Conservation (phyloP, 1,284 basidiomycete species). For the Leccinum solheimii region DNA sequence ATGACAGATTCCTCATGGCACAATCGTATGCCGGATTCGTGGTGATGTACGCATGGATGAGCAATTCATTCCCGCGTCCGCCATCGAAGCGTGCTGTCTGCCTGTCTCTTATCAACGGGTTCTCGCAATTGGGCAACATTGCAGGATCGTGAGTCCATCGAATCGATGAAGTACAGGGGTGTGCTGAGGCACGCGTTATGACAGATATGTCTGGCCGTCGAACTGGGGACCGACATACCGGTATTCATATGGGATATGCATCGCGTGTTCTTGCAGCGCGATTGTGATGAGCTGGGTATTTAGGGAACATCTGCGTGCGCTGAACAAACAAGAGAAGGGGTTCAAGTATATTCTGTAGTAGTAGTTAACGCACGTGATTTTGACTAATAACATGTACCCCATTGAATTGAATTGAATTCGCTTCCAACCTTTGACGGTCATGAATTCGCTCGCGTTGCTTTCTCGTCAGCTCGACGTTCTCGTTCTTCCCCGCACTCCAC, state of each 20-base stretch:
- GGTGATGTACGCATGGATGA: constrained; percentile 65
- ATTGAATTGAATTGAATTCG: neutral
- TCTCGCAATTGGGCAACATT: constrained; percentile 68
- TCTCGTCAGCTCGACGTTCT: constrained; percentile 70
- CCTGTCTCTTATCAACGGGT: constrained; percentile 68
- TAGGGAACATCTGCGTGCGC: constrained; percentile 15
- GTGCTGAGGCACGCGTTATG: constrained; percentile 1
- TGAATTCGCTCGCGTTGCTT: constrained; percentile 72
- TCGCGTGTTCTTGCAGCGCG: constrained; percentile 17
- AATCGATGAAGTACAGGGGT: neutral
- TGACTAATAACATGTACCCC: constrained; percentile 1
- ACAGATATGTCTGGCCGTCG: constrained; percentile 24
- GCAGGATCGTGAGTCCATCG: constrained; percentile 58
- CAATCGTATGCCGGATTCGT: constrained; percentile 71
- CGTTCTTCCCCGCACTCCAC: constrained; percentile 48
- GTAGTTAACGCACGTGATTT: neutral
- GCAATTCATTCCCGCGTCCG: constrained; percentile 65
- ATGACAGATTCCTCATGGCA: constrained; percentile 66
- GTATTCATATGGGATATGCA: constrained; percentile 31
- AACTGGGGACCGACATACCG: constrained; percentile 32
- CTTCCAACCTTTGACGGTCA: constrained; percentile 26
- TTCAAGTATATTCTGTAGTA: constrained; percentile 37
- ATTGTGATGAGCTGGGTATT: constrained; percentile 31
- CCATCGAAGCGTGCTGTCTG: constrained; percentile 72
- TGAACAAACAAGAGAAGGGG: constrained; percentile 20